Evolutionary conservation across 306 rosid species (phyloP).

Genomic region (Pueraria montana): DNA sequence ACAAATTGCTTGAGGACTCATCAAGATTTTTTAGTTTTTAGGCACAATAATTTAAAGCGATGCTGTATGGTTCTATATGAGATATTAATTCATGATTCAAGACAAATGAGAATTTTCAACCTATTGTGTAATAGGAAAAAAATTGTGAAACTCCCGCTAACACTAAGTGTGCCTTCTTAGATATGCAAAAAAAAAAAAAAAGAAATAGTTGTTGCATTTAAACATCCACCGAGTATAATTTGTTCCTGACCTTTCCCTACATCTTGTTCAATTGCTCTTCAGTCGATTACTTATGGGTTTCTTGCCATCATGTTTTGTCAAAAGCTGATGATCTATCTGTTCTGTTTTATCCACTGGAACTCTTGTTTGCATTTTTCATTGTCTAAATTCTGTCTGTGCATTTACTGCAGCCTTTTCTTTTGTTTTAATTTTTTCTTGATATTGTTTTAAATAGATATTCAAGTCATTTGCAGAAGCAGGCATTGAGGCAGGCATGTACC

Average conservation of each 20-base stretch:
- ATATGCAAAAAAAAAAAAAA: neutral
- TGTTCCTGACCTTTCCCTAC: slow-evolving; percentile 19
- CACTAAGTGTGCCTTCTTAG: slow-evolving; percentile 9
- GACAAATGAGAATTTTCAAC: slow-evolving; percentile 37
- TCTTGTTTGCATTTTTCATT: slow-evolving; percentile 30
- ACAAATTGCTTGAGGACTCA: neutral
- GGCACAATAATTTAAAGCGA: slow-evolving; percentile 11
- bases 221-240: neutral
- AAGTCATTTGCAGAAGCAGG: slow-evolving; percentile 73
- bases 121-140: neutral
- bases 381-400: slow-evolving; percentile 32
- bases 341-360: slow-evolving; percentile 6
- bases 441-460: slow-evolving; percentile 64
- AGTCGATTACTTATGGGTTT: slow-evolving; percentile 31
- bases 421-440: slow-evolving; percentile 26
- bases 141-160: neutral
- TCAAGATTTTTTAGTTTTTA: neutral
- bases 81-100: slow-evolving; percentile 33
- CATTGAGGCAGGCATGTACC: slow-evolving; percentile 77
- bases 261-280: slow-evolving; percentile 20
- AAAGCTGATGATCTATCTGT: slow-evolving; percentile 26
- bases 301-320: slow-evolving; percentile 12
- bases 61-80: slow-evolving; percentile 29
- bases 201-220: neutral
- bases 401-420: slow-evolving; percentile 37